Base-by-base conservation (phyloP, 306 rosid species). In the Oemleria cerasiformis region DNA sequence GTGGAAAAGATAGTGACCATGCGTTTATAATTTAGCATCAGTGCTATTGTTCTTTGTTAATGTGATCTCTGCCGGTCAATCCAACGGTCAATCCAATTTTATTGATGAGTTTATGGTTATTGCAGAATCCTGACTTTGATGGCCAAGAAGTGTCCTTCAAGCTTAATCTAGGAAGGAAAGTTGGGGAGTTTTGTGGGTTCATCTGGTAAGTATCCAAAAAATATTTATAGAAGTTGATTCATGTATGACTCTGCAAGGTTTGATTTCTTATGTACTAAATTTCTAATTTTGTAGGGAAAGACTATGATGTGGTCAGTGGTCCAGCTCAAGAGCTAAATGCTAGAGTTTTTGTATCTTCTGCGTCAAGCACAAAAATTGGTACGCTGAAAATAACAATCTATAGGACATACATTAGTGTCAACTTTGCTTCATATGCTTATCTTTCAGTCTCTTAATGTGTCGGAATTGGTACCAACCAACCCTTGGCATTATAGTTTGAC, bases 331-430 rank as follows among this genome's bases (percentile, higher is more conserved):
- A 78, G 77, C 85, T 92, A 51, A 84, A 86, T 5, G 92, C 85
- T 67, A 73, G 87, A 44, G 90, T 91, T 63, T 85, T 94, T 82
- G 66, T 82, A 72, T 72, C 96, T 64, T 87, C 97, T 72, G 67
- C 80, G 38, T 54, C 75, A 4, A 88, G 86, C 69, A 62, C 86
- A 49, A 87, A 78, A 87, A 73, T 87, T 42, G 96, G 98, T 94
- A 89, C 34, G 84, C 68, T 42, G 2, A 17, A 39, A 42, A 41
- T 54, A 54, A 20, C 14, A 68, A 39, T 68, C 5, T 70, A 19
- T 23, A 21, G 16, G 4, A 8, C 30, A 42, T 11, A 40, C 15
- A 21, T 41, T 13, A 70, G 42, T 55, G 7, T 42, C 40, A 38
- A 41, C 8, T 54, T 53, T 10, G 10, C 10, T 69, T 69, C 9